Percentiles rank a stretch among this genome's conserved stretches.
These are phyloP conservation scores for Puccinia triticina DNA, from an alignment of 1,284 basidiomycete species.

Conservation along the genomic window DNA sequence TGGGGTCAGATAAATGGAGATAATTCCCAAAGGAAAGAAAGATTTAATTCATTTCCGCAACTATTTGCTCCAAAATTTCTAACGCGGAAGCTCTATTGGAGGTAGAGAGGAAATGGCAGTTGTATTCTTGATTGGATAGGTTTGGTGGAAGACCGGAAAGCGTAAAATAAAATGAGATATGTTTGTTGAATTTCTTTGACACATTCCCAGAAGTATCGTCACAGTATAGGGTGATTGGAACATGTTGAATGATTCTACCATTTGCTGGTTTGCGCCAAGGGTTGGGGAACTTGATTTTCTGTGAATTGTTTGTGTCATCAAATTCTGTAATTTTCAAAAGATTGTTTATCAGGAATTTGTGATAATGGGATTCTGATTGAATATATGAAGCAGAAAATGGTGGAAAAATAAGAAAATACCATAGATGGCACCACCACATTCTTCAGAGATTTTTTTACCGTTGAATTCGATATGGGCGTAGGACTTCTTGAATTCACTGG, in stretches of 20 bases:
- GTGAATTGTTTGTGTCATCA: neutral
- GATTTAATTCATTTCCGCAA: constrained; percentile 8
- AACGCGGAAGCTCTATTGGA: too few relatives aligned
- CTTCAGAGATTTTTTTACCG: neutral
- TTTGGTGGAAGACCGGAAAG: too few relatives aligned
- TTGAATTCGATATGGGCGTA: neutral
- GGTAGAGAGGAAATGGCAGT: too few relatives aligned
- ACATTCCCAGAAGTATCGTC: too few relatives aligned
- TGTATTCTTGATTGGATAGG: too few relatives aligned
- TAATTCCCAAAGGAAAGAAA: neutral
- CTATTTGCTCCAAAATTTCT: neutral
- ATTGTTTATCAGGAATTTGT: neutral
- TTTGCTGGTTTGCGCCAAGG: neutral
- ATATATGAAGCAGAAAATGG: neutral
- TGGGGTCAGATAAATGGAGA: too few relatives aligned
- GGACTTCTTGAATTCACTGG: neutral
- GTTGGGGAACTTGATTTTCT: neutral
- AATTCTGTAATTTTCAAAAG: neutral
- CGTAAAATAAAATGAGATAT: too few relatives aligned
- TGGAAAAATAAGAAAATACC: neutral
- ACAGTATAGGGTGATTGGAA: too few relatives aligned
- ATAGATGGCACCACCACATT: neutral
- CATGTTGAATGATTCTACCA: neutral
- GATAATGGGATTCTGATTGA: neutral
- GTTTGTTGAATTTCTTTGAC: too few relatives aligned